Base-by-base conservation (phyloP, 768 basidiomycete species). In the Roridomyces roridus region DNA sequence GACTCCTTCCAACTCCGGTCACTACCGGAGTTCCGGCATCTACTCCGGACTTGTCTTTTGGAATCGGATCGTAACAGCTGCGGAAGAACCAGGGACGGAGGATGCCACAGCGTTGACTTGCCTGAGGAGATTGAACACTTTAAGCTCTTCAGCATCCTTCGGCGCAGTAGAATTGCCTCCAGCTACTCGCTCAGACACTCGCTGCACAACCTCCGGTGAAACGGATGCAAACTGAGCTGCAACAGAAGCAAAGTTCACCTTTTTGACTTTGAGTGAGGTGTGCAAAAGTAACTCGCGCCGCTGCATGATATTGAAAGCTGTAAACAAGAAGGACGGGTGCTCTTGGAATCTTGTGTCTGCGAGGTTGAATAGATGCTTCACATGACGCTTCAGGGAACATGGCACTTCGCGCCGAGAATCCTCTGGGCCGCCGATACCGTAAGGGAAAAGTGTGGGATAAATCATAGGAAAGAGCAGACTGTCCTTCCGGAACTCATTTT, bases 241-340 rank as follows among this genome's bases (percentile, higher is more conserved):
- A 23, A 68, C 46, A 6, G 15, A 8, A 3, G 44, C 12, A 55
- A 68, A 71, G 0, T 40, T 26, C 2, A 36, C 6, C 23, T 67
- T 47, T 21, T 47, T 31, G 9, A 31, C 29, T 47, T 47, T 47
- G 5, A 47, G 26, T 25, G 25, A 28, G 6, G 46, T 47, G 9
- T 47, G 63, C 10, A 68, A 37, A 5, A 70, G 31, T 1, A 66
- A 40, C 15, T 41, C 39, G 0, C 66, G 53, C 0, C 64, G 26
- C 42, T 73, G 71, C 7, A 70, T 14, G 7, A 73, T 63, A 45
- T 68, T 73, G 44, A 72, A 68, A 4, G 59, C 71, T 2, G 65
- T 64, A 46, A 72, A 73, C 1, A 67, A n/a, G 37, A 72, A 72
- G 0, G 67, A 67, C 18, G 55, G 48, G 52, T 72, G 65, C 34